Evolutionary conservation across 805 yeast species (phyloP).

Genomic region (Cyberlindnera meyerae): DNA sequence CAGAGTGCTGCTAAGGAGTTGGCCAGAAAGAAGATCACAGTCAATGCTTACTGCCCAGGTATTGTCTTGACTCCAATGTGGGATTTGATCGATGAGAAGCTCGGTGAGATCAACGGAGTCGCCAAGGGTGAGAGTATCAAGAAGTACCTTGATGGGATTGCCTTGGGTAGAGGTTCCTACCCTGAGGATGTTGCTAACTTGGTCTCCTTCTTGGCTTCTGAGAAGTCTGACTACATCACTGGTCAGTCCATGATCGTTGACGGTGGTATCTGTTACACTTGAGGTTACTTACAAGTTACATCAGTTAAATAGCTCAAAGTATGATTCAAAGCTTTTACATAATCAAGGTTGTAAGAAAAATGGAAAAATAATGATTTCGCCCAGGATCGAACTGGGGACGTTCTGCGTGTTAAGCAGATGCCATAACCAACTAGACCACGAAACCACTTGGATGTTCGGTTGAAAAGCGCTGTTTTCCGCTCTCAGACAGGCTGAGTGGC

Average conservation of each 20-base stretch:
- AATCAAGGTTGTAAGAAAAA: background rate
- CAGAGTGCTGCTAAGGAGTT: slow-evolving; percentile 34
- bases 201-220: slow-evolving; percentile 32
- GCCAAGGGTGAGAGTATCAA: slow-evolving; percentile 27
- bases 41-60: slow-evolving; percentile 36
- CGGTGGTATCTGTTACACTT: slow-evolving; percentile 30
- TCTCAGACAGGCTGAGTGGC: too few species aligned
- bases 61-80: slow-evolving; percentile 34
- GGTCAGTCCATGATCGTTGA: slow-evolving; percentile 33
- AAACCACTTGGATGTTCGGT: slow-evolving; percentile 61
- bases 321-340: too few species aligned
- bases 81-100: slow-evolving; percentile 25
- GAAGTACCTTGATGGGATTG: slow-evolving; percentile 25
- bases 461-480: background rate
- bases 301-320: background rate
- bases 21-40: slow-evolving; percentile 31
- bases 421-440: slow-evolving; percentile 99
- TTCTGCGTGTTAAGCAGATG: slow-evolving; percentile 99
- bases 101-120: slow-evolving; percentile 22
- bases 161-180: slow-evolving; percentile 32
- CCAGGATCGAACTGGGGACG: slow-evolving; percentile 99
- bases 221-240: slow-evolving; percentile 32
- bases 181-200: slow-evolving; percentile 35
- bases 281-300: too few species aligned
- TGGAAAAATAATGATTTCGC: slow-evolving; percentile 65